Percentiles rank a stretch among this genome's conserved stretches.
Evolutionary conservation across 345 rosid genomes (phyloP).

Genomic region (Melaleuca alternifolia): DNA sequence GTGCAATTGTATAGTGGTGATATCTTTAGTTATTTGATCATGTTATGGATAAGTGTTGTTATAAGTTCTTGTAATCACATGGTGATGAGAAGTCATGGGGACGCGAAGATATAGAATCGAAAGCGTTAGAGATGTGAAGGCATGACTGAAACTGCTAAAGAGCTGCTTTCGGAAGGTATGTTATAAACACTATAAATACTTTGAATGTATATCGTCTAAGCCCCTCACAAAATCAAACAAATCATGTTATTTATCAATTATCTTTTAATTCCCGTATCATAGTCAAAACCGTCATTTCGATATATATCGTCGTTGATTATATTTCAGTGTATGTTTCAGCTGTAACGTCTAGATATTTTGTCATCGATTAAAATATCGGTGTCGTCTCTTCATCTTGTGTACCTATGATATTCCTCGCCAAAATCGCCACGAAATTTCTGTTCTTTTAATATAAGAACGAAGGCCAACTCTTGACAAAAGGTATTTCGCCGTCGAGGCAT

Average conservation of each 20-base stretch:
- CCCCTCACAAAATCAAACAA: neutral
- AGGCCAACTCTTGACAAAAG: too few relatives aligned
- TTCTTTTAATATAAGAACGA: too few relatives aligned
- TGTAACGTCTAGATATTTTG: neutral
- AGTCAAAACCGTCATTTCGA: neutral
- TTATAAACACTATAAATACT: rapidly evolving
- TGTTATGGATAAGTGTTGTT: rapidly evolving
- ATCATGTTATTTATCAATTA: neutral
- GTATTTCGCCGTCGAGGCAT: too few relatives aligned
- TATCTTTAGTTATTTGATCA: neutral
- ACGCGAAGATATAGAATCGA: neutral
- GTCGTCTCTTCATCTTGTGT: neutral
- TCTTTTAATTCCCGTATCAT: neutral
- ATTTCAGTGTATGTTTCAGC: neutral
- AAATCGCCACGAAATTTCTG: too few relatives aligned
- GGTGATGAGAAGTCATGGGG: neutral
- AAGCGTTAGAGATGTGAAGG: rapidly evolving
- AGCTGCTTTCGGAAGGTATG: rapidly evolving
- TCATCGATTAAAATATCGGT: rapidly evolving
- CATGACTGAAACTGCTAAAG: neutral
- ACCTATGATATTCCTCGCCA: too few relatives aligned
- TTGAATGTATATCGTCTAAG: neutral
- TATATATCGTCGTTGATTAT: rapidly evolving
- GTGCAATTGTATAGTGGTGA: neutral
- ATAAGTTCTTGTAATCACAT: neutral